A percentile compares a stretch with the other conserved stretches of the same genome.
phyloP scores from a whole-genome alignment of 805 yeast genomes.

The Blastobotrys attinorum region DNA sequence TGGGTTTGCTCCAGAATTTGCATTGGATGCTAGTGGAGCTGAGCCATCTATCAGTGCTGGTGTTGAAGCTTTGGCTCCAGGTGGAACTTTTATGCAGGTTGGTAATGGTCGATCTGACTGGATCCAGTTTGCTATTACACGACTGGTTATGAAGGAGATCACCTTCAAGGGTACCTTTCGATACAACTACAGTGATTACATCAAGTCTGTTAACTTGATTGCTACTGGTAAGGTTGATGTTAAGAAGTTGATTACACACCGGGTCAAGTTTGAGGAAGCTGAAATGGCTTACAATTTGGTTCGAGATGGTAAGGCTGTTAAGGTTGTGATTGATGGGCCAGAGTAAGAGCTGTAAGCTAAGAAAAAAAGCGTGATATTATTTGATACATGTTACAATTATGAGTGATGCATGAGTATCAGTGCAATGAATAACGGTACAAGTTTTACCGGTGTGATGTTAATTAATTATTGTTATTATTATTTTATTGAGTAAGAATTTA shows the following conservation, averaged over 20 bases:
- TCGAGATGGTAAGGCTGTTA: slow-evolving; percentile 61
- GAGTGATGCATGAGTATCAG: no score
- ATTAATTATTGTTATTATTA: no score
- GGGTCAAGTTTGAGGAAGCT: slow-evolving; percentile 65
- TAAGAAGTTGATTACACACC: slow-evolving; percentile 63
- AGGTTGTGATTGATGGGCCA: slow-evolving; percentile 80
- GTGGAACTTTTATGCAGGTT: slow-evolving; percentile 74
- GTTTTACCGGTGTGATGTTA: no score
- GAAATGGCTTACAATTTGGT: slow-evolving; percentile 66
- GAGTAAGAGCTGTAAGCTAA: no score
- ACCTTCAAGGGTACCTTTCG: slow-evolving; percentile 71
- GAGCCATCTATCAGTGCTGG: slow-evolving; percentile 67
- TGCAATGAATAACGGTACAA: no score
- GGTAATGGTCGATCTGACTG: slow-evolving; percentile 67
- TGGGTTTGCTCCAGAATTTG: slow-evolving; percentile 41
- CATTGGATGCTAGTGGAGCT: slow-evolving; percentile 85
- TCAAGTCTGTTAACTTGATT: slow-evolving; percentile 59
- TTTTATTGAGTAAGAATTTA: no score
- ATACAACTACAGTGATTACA: slow-evolving; percentile 71
- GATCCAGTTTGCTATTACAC: slow-evolving; percentile 67
- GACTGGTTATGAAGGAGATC: slow-evolving; percentile 49
- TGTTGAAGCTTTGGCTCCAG: slow-evolving; percentile 49
- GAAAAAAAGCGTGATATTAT: no score
- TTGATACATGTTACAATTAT: no score
- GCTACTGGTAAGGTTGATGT: slow-evolving; percentile 58